Percentiles rank a stretch among this genome's conserved stretches.
Evolutionary conservation across 2,329 filamentous ascomycete genomes (phyloP).

Genomic region (Aspergillus sp.): DNA sequence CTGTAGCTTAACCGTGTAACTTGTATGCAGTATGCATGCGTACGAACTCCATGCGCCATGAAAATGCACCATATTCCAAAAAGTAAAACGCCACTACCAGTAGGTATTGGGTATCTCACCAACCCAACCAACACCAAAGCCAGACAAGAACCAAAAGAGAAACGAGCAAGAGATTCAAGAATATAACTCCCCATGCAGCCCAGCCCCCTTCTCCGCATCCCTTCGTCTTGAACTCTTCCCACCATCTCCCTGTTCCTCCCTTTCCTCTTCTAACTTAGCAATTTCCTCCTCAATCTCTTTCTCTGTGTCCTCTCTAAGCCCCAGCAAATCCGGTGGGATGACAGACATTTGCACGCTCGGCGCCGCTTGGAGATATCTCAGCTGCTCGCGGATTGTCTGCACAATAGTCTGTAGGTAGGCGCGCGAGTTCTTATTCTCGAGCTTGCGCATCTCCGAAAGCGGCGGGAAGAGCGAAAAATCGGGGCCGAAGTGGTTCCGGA

Average conservation of each 20-base stretch:
- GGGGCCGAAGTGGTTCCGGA: conserved; percentile 83
- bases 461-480: conserved; percentile 86
- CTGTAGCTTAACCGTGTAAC: background rate
- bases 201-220: conserved; percentile 36
- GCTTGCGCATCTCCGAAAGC: conserved; percentile 67
- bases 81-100: conserved; percentile 3
- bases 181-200: conserved; percentile 38
- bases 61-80: background rate
- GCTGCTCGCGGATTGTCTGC: conserved; percentile 76
- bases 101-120: background rate
- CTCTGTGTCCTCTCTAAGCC: conserved; percentile 50
- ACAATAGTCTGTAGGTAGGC: conserved; percentile 76
- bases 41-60: background rate
- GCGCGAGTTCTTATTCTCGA: conserved; percentile 75
- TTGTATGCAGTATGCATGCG: background rate
- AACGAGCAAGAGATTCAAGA: conserved; percentile 21
- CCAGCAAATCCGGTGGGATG: conserved; percentile 74
- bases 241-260: conserved; percentile 38
- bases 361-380: conserved; percentile 79
- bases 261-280: conserved; percentile 37
- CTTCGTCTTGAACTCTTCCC: conserved; percentile 28
- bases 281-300: conserved; percentile 47
- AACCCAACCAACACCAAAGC: conserved; percentile 4
- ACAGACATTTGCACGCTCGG: conserved; percentile 83
- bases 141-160: conserved; percentile 7